These are phyloP conservation scores for Coemansia sp. DNA, from an alignment of 192 early-diverging fungal species.

Conservation along the genomic window DNA sequence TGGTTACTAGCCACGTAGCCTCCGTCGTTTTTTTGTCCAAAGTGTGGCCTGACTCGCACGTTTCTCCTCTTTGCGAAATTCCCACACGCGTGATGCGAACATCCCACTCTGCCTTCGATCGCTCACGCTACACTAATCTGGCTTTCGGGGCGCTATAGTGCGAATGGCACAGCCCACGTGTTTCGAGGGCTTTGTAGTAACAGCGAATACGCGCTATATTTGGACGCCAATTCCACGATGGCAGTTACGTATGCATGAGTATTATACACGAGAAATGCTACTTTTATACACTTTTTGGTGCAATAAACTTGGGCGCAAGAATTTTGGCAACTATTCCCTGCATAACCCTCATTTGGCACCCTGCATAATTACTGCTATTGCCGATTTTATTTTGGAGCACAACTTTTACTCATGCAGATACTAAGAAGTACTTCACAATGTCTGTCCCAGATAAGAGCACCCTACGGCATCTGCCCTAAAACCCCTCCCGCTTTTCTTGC, in stretches of 20 bases:
- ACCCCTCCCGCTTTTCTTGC: background rate
- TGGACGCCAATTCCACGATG: background rate
- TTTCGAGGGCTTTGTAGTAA: too few species aligned
- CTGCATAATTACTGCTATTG: background rate
- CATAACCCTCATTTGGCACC: background rate
- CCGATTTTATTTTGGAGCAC: background rate
- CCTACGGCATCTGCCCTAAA: background rate
- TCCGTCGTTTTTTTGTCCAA: background rate
- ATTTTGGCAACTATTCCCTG: background rate
- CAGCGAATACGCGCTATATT: background rate
- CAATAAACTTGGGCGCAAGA: background rate
- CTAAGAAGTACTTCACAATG: background rate
- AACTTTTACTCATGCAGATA: background rate
- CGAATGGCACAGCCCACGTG: too few species aligned
- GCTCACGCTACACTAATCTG: background rate
- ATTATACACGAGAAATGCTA: background rate
- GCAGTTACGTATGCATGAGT: background rate
- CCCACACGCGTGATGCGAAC: background rate
- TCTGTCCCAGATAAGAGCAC: background rate
- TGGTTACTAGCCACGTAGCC: background rate
- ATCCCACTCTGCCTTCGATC: background rate
- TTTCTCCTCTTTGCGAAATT: background rate
- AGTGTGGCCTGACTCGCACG: background rate
- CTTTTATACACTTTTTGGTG: background rate
- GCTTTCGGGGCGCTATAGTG: too few species aligned